phyloP scores from a whole-genome alignment of 306 rosid genomes.

The Biancaea sappan region DNA sequence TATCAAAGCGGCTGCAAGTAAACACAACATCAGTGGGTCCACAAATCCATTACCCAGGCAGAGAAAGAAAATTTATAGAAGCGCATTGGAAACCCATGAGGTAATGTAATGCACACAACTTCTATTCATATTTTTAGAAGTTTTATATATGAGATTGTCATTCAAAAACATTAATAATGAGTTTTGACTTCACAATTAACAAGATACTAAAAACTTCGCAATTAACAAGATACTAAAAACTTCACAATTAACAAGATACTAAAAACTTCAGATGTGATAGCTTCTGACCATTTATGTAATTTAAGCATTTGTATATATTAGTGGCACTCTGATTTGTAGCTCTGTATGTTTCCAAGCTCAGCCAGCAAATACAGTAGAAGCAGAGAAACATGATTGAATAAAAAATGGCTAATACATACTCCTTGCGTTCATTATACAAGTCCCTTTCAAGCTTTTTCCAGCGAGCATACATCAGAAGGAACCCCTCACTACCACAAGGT shows the following conservation, averaged over 20 bases:
- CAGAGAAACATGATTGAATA: constrained; percentile 26
- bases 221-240: too few species aligned
- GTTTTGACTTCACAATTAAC: constrained; percentile 31
- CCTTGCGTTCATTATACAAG: constrained; percentile 91
- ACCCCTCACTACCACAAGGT: constrained; percentile 99
- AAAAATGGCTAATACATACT: constrained; percentile 54
- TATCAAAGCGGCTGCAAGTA: constrained; percentile 81
- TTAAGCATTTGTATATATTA: background rate
- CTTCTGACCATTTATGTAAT: constrained; percentile 23
- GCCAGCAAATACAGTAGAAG: constrained; percentile 13
- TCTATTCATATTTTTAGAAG: background rate
- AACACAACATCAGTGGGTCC: constrained; percentile 34
- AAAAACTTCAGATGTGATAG: constrained; percentile 4
- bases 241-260: constrained; percentile 19
- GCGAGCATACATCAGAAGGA: constrained; percentile 97
- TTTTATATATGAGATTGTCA: constrained; percentile 3
- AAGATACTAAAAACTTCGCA: too few species aligned
- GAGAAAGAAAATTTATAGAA: constrained; percentile 2
- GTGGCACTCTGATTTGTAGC: constrained; percentile 17
- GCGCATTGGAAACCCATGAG: constrained; percentile 7
- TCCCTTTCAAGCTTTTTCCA: constrained; percentile 98
- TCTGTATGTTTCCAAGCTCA: constrained; percentile 22
- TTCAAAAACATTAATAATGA: background rate
- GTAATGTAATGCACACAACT: background rate
- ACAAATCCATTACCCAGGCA: background rate